Conservation (phyloP, 2,329 filamentous ascomycete genomes). For the Aspergillus fischeri region DNA sequence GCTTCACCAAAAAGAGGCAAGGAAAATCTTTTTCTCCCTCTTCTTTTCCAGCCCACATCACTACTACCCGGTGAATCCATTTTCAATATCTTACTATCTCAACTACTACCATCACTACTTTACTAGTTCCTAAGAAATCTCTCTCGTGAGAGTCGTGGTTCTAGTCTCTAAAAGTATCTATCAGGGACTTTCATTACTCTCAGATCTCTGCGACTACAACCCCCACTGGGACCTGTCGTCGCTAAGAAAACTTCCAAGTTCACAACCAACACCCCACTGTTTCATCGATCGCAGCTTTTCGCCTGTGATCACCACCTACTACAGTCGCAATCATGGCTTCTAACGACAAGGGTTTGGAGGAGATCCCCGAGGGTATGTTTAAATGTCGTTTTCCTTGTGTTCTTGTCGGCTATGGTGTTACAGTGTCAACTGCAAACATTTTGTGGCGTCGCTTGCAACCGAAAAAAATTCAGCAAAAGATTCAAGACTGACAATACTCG, state of each 20-base stretch:
- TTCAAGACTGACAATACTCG: slow-evolving; percentile 9
- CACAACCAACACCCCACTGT: slow-evolving; percentile 27
- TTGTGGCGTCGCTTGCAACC: slow-evolving; percentile 2
- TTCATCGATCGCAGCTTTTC: slow-evolving; percentile 64
- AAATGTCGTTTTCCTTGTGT: slow-evolving; percentile 8
- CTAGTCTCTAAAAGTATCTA: slow-evolving; percentile 24
- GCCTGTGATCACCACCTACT: slow-evolving; percentile 62
- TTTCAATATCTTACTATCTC: slow-evolving; percentile 12
- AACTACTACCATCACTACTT: slow-evolving; percentile 14
- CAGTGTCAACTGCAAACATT: not conserved
- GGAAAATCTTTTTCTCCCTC: slow-evolving; percentile 16
- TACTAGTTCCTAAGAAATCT: slow-evolving; percentile 31
- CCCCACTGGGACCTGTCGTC: slow-evolving; percentile 30
- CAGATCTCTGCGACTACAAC: slow-evolving; percentile 21
- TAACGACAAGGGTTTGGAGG: slow-evolving; percentile 94
- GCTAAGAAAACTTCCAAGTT: slow-evolving; percentile 30
- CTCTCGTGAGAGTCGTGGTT: slow-evolving; percentile 33
- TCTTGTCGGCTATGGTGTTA: not conserved
- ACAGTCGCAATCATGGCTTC: slow-evolving; percentile 89
- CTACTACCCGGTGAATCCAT: slow-evolving; percentile 9
- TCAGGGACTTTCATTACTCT: slow-evolving; percentile 9
- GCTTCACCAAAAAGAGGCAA: slow-evolving; percentile 12
- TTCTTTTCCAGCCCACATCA: slow-evolving; percentile 16
- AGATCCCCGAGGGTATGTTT: slow-evolving; percentile 86
- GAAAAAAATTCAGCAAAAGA: slow-evolving; percentile 6